Conservation (phyloP, 2,329 filamentous ascomycete species). For the Aspergillus candidus region DNA sequence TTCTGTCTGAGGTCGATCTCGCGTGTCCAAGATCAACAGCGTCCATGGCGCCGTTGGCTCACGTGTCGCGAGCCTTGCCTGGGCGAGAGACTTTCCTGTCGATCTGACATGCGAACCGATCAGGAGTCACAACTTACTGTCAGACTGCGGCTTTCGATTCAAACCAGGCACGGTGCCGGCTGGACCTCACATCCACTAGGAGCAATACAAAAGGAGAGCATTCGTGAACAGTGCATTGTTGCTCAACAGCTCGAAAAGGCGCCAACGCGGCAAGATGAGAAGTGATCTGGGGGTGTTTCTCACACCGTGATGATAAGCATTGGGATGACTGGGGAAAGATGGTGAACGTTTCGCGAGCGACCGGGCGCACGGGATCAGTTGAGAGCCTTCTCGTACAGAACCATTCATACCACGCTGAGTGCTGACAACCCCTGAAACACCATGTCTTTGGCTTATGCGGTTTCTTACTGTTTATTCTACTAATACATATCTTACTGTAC, state of each 20-base stretch:
- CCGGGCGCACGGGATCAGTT: no score
- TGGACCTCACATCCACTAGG: constrained; percentile 10
- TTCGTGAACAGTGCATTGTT: constrained; percentile 17
- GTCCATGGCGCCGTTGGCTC: background rate
- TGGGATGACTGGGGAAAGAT: background rate
- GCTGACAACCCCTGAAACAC: no score
- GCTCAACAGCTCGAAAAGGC: constrained; percentile 9
- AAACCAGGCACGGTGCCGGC: constrained; percentile 13
- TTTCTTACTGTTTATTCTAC: no score
- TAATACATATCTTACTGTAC: no score
- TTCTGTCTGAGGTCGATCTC: no score
- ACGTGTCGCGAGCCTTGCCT: background rate
- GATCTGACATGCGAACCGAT: constrained; percentile 5
- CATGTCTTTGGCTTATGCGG: no score
- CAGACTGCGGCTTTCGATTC: constrained; percentile 13
- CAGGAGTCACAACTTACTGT: constrained; percentile 15
- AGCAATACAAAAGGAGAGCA: constrained; percentile 11
- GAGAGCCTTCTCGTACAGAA: no score
- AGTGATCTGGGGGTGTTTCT: background rate
- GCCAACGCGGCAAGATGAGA: background rate
- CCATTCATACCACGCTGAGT: no score
- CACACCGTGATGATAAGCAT: background rate
- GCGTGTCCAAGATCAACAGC: background rate
- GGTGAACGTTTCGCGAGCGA: no score
- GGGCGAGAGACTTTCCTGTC: background rate